A percentile compares a stretch with the other conserved stretches of the same genome.
Conservation (phyloP, 495 filamentous ascomycete species). For the Daldinia grandis region DNA sequence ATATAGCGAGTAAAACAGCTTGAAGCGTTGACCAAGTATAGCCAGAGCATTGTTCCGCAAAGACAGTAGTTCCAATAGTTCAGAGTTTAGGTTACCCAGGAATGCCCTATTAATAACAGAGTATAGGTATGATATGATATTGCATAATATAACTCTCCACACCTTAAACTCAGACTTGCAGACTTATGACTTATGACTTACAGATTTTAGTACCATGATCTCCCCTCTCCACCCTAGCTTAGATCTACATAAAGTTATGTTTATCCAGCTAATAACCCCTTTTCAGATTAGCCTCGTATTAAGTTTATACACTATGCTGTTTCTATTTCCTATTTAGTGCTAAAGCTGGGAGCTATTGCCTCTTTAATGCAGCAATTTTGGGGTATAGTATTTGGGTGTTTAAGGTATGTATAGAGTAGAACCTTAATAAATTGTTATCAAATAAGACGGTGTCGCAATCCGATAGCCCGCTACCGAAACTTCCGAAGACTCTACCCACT, state of each 20-base stretch:
- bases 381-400: not conserved
- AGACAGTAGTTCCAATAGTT: too few relatives aligned
- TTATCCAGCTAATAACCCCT: too few relatives aligned
- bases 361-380: too few relatives aligned
- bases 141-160: not conserved
- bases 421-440: not conserved
- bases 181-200: not conserved
- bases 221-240: not conserved
- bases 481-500: conserved; percentile 28
- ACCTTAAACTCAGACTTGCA: conserved; percentile 4
- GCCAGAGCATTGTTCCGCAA: too few relatives aligned
- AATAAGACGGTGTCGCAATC: not conserved
- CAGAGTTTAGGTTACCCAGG: conserved; percentile 30
- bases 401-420: not conserved
- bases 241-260: not conserved
- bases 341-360: too few relatives aligned
- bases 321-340: too few relatives aligned
- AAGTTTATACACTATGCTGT: not conserved
- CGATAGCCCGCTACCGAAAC: conserved; percentile 39
- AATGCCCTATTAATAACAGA: conserved; percentile 3
- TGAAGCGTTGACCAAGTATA: too few relatives aligned
- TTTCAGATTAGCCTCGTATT: too few relatives aligned
- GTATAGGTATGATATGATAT: not conserved
- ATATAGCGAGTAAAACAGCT: too few relatives aligned
- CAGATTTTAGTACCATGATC: conserved; percentile 4